phyloP scores from a whole-genome alignment of 2,329 filamentous ascomycete genomes.

The Periconia sp. region DNA sequence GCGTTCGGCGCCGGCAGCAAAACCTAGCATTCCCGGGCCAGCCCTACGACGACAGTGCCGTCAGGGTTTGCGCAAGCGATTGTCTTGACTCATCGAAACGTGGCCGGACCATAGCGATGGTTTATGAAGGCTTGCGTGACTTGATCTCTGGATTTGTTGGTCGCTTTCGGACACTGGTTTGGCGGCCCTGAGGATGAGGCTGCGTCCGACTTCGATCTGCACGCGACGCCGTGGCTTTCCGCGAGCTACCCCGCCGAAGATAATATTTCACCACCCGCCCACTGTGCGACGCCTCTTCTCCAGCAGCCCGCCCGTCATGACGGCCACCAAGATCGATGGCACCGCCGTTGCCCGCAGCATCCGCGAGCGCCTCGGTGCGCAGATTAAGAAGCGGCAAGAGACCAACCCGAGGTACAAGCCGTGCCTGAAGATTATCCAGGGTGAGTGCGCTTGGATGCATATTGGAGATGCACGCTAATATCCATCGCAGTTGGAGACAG shows the following conservation, averaged over 20 bases:
- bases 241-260: constrained; percentile 41
- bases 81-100: constrained; percentile 24
- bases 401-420: constrained; percentile 87
- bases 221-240: constrained; percentile 35
- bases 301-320: constrained; percentile 70
- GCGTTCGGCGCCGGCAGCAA: constrained; percentile 3
- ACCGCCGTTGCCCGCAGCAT: constrained; percentile 93
- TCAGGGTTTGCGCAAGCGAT: constrained; percentile 4
- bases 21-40: constrained; percentile 1
- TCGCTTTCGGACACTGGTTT: constrained; percentile 23
- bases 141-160: constrained; percentile 29
- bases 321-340: constrained; percentile 91
- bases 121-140: constrained; percentile 19
- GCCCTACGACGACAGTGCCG: constrained; percentile 6
- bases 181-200: constrained; percentile 30
- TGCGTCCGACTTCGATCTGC: constrained; percentile 38
- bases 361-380: constrained; percentile 76
- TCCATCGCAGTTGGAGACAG: constrained; percentile 80
- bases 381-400: constrained; percentile 83
- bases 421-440: constrained; percentile 92
- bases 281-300: constrained; percentile 49
- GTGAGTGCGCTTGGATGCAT: constrained; percentile 56
- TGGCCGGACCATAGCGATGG: constrained; percentile 8
- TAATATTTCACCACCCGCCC: constrained; percentile 27
- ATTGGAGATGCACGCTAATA: constrained; percentile 9